phyloP scores from a whole-genome alignment of 2,329 filamentous ascomycete species.

The Aspergillus glaucus region DNA sequence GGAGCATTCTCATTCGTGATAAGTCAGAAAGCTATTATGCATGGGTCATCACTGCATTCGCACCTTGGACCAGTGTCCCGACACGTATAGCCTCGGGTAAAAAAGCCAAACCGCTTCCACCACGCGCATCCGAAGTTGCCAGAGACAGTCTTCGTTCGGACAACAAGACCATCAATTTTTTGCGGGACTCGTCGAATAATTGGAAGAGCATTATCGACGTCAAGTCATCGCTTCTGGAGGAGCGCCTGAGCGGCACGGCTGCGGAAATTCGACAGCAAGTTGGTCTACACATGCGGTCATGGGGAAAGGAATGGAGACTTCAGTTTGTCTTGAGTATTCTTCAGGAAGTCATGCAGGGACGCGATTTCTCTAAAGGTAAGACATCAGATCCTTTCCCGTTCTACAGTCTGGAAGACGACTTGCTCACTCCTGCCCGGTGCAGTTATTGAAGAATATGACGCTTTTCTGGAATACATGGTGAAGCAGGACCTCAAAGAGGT shows the following conservation, averaged over 20 bases:
- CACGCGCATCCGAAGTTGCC: conserved; percentile 58
- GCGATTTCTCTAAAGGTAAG: conserved; percentile 26
- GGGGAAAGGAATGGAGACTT: conserved; percentile 36
- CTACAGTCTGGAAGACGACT: background rate
- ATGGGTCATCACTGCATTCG: conserved; percentile 70
- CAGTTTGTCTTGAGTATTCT: conserved; percentile 35
- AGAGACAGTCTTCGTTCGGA: conserved; percentile 73
- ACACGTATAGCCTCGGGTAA: conserved; percentile 30
- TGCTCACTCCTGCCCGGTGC: conserved; percentile 6
- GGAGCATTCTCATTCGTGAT: conserved; percentile 53
- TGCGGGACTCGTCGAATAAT: conserved; percentile 60
- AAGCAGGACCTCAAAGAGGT: conserved; percentile 45
- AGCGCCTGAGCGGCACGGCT: conserved; percentile 20
- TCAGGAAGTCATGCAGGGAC: conserved; percentile 32
- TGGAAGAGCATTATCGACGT: conserved; percentile 56
- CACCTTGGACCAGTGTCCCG: conserved; percentile 61
- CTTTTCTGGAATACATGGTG: conserved; percentile 48
- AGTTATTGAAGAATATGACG: conserved; percentile 47
- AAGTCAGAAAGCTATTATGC: conserved; percentile 62
- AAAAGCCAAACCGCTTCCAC: conserved; percentile 49
- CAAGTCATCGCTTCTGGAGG: conserved; percentile 40
- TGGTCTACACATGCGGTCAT: conserved; percentile 28
- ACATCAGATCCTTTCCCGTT: background rate
- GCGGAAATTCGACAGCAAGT: conserved; percentile 32
- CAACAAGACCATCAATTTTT: conserved; percentile 65